Conservation (phyloP, 108 stramenopile genomes). For the Pseudonitzschia pungens region DNA sequence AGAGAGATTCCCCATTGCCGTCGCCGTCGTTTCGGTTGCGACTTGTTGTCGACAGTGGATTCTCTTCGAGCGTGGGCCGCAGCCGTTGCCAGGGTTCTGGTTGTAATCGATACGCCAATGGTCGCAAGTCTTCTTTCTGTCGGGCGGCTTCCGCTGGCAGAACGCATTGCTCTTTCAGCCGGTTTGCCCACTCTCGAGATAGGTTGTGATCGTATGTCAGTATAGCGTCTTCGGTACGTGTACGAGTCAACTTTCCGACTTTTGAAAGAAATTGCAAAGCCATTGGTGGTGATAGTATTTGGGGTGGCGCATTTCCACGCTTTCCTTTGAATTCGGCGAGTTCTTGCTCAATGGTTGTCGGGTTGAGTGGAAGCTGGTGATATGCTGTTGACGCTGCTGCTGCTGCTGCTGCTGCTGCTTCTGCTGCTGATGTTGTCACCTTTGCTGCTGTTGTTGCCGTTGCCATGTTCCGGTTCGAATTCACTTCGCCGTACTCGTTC, state of each 20-base stretch:
- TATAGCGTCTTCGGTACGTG: not conserved
- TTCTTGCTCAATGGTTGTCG: constrained; percentile 51
- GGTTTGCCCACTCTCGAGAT: constrained; percentile 58
- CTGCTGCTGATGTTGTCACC: too few relatives aligned
- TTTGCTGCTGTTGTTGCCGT: too few relatives aligned
- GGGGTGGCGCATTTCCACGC: constrained; percentile 54
- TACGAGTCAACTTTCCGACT: not conserved
- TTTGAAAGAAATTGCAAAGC: constrained; percentile 27
- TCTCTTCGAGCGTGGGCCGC: constrained; percentile 34
- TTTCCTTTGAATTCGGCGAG: constrained; percentile 48
- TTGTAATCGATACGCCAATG: constrained; percentile 70
- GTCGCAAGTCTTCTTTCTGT: constrained; percentile 62
- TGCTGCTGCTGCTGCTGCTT: too few relatives aligned
- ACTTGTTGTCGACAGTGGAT: not conserved
- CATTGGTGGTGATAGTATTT: constrained; percentile 60
- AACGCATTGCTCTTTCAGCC: constrained; percentile 45
- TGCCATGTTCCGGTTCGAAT: not conserved
- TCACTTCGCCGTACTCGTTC: not conserved
- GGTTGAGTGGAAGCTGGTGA: constrained; percentile 31
- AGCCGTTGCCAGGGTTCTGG: constrained; percentile 75
- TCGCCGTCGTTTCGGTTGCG: not conserved
- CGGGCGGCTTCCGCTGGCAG: constrained; percentile 54
- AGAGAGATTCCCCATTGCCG: not conserved
- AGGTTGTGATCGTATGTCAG: constrained; percentile 44
- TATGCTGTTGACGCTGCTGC: too few relatives aligned